Conservation (phyloP, 2,329 filamentous ascomycete species). For the Plenodomus biglobosus region DNA sequence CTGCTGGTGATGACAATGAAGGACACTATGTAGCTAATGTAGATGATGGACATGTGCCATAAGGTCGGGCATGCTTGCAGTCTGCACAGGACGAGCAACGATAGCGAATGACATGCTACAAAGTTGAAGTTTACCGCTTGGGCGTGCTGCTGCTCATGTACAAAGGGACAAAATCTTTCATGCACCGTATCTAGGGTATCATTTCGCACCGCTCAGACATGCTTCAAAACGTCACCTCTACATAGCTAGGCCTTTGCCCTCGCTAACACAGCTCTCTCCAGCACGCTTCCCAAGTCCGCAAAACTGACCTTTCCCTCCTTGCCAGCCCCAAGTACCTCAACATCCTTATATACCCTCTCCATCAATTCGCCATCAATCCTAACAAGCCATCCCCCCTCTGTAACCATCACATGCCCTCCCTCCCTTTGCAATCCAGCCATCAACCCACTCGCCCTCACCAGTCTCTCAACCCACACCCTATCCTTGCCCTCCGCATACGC, state of each 20-base stretch:
- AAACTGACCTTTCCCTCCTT: slow-evolving; percentile 40
- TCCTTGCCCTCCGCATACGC: slow-evolving; percentile 47
- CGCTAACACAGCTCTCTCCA: slow-evolving; percentile 40
- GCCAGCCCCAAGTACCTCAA: slow-evolving; percentile 27
- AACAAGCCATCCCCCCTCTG: slow-evolving; percentile 49
- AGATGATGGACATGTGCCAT: background rate
- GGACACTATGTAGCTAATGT: background rate
- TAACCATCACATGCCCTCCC: slow-evolving; percentile 44
- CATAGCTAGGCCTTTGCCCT: slow-evolving; percentile 18
- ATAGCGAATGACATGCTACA: background rate
- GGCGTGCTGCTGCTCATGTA: too few species aligned
- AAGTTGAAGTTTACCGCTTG: too few species aligned
- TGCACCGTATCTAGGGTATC: slow-evolving; percentile 4
- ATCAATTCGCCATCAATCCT: slow-evolving; percentile 45
- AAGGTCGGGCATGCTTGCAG: background rate
- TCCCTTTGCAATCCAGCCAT: slow-evolving; percentile 31
- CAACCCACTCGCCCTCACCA: slow-evolving; percentile 48
- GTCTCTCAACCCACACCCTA: slow-evolving; percentile 47
- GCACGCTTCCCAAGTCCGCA: slow-evolving; percentile 41
- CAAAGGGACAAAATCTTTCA: background rate
- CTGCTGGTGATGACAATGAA: background rate
- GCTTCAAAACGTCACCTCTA: too few species aligned
- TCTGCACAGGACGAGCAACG: background rate
- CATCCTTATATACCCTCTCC: slow-evolving; percentile 43
- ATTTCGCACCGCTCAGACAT: background rate